A percentile compares a stretch with the other conserved stretches of the same genome.
These are phyloP conservation scores for Backusella tarrabulga DNA, from an alignment of 192 early-diverging fungal genomes.

Conservation along the genomic window DNA sequence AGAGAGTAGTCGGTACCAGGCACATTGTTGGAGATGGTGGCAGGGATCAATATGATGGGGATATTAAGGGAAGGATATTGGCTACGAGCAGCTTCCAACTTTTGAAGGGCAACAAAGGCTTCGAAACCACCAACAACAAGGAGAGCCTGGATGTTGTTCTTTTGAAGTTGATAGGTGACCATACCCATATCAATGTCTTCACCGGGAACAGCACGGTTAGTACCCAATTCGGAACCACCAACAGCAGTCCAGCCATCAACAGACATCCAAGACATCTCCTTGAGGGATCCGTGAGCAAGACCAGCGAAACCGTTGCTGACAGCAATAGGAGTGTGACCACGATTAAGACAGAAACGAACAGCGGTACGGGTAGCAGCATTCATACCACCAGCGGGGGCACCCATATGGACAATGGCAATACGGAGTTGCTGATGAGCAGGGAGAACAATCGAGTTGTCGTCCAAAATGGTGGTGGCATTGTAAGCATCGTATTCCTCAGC, in stretches of 20 bases:
- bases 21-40: slow-evolving; percentile 97
- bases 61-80: slow-evolving; percentile 93
- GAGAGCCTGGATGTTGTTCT: slow-evolving; percentile 86
- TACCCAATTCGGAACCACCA: slow-evolving; percentile 93
- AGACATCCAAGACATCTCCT: slow-evolving; percentile 77
- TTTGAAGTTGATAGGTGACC: slow-evolving; percentile 90
- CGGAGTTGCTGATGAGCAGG: slow-evolving; percentile 59
- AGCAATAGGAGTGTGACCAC: slow-evolving; percentile 84
- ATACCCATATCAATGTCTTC: slow-evolving; percentile 73
- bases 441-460: slow-evolving; percentile 34
- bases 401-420: slow-evolving; percentile 90
- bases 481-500: slow-evolving; percentile 61
- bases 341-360: slow-evolving; percentile 81
- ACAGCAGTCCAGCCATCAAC: slow-evolving; percentile 90
- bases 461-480: slow-evolving; percentile 53
- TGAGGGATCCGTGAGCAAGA: slow-evolving; percentile 77
- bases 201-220: slow-evolving; percentile 88
- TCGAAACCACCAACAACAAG: slow-evolving; percentile 97
- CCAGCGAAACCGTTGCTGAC: slow-evolving; percentile 94
- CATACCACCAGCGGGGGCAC: slow-evolving; percentile 97
- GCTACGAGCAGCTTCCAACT: slow-evolving; percentile 65
- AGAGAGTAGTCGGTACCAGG: slow-evolving; percentile 95
- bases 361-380: slow-evolving; percentile 91
- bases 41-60: slow-evolving; percentile 90
- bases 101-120: slow-evolving; percentile 78